Percentiles rank a stretch among this genome's conserved stretches.
These are phyloP conservation scores for Nicotiana tomentosiformis DNA, from an alignment of 257 asterid genomes.

Conservation along the genomic window DNA sequence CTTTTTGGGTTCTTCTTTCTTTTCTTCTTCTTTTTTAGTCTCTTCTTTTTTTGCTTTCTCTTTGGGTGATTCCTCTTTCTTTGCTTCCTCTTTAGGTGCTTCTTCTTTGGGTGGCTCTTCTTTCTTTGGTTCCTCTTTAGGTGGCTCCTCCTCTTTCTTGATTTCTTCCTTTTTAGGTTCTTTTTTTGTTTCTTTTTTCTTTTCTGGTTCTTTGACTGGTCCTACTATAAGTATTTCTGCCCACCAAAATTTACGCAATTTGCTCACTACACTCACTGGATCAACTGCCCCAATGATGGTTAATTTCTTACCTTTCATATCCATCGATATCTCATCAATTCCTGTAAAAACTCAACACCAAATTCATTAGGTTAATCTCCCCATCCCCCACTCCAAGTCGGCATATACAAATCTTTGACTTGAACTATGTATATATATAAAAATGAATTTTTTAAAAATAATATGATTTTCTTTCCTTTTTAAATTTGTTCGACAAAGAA, in stretches of 20 bases:
- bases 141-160: constrained; percentile 1
- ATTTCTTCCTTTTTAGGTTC: constrained; percentile 8
- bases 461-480: no score
- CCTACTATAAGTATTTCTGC: constrained; percentile 40
- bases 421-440: no score
- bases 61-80: constrained; percentile 23
- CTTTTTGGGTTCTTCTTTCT: constrained; percentile 21
- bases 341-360: constrained; percentile 19
- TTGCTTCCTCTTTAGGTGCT: constrained; percentile 19
- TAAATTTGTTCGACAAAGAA: no score
- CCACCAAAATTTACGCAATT: constrained; percentile 47
- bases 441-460: no score
- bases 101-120: constrained; percentile 33
- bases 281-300: constrained; percentile 52
- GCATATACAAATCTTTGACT: no score
- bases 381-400: no score
- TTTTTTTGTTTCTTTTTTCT: constrained; percentile 36
- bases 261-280: constrained; percentile 48
- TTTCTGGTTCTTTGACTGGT: constrained; percentile 38
- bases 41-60: constrained; percentile 30
- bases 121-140: constrained; percentile 21
- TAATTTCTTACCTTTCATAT: constrained; percentile 38
- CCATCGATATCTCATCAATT: constrained; percentile 51
- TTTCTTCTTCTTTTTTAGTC: constrained; percentile 12
- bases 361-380: background rate